Percentiles rank a stretch among this genome's conserved stretches.
phyloP scores from a whole-genome alignment of 495 filamentous ascomycete genomes.

The Hypoxylon perforatum region DNA sequence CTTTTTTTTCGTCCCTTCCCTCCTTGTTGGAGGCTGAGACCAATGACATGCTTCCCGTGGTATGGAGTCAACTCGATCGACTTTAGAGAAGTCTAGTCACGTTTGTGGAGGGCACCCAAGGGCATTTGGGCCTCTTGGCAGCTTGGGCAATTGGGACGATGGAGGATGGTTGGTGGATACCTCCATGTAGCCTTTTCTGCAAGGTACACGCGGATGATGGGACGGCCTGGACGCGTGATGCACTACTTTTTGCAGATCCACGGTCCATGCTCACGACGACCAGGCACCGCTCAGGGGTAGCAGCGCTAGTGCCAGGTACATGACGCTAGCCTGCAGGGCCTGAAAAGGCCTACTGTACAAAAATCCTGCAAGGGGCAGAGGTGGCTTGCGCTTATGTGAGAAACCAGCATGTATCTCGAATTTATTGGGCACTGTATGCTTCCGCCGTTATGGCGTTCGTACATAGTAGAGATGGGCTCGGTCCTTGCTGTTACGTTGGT shows the following conservation, averaged over 20 bases:
- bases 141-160: neutral
- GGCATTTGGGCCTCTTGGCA: no score
- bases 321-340: conserved; percentile 9
- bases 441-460: neutral
- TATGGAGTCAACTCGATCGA: conserved; percentile 17
- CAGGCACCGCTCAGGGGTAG: conserved; percentile 26
- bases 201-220: conserved; percentile 28
- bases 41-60: conserved; percentile 30
- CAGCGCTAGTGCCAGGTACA: conserved; percentile 21
- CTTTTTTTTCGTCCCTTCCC: conserved; percentile 4
- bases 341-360: no score
- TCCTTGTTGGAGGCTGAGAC: conserved; percentile 38
- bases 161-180: neutral
- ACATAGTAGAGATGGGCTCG: no score
- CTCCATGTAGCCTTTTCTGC: conserved; percentile 20
- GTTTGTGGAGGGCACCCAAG: conserved; percentile 14
- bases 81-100: conserved; percentile 10
- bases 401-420: conserved; percentile 1
- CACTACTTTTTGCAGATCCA: conserved; percentile 1
- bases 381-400: conserved; percentile 30
- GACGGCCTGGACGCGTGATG: conserved; percentile 22
- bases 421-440: conserved; percentile 16
- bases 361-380: conserved; percentile 20
- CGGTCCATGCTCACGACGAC: neutral
- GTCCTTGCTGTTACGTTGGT: neutral